Evolutionary conservation across 129 eudicot species (phyloP).

Genomic region (Artemisia argyi): DNA sequence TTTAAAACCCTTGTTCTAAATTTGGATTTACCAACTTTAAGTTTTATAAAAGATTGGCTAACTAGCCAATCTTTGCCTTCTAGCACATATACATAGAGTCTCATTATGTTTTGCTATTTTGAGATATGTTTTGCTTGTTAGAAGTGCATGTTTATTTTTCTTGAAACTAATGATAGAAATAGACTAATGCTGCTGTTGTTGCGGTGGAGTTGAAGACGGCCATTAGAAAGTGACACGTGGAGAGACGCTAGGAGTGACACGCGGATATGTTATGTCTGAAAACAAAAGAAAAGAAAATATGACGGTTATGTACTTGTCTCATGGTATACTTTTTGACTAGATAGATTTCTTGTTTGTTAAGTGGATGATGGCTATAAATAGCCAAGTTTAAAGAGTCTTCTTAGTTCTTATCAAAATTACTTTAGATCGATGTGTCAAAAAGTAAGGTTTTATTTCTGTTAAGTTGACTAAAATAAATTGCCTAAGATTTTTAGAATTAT

Average conservation of each 20-base stretch:
- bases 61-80: slow-evolving; percentile 58
- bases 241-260: slow-evolving; percentile 53
- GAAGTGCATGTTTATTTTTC: slow-evolving; percentile 1
- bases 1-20: slow-evolving; percentile 62
- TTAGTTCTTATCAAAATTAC: no score
- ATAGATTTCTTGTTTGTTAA: not conserved
- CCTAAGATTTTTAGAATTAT: no score
- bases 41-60: slow-evolving; percentile 51
- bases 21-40: slow-evolving; percentile 66
- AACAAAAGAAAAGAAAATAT: slow-evolving; percentile 17
- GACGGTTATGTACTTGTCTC: slow-evolving; percentile 26
- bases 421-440: no score
- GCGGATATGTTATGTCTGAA: slow-evolving; percentile 30
- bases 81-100: slow-evolving; percentile 69
- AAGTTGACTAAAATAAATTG: no score
- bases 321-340: slow-evolving; percentile 11
- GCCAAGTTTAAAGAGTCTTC: no score
- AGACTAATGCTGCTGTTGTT: not conserved
- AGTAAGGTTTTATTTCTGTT: no score
- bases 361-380: no score
- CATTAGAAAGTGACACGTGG: slow-evolving; percentile 61
- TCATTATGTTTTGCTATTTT: slow-evolving; percentile 38
- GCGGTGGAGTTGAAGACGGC: slow-evolving; percentile 28
- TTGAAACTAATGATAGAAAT: slow-evolving; percentile 11
- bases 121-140: slow-evolving; percentile 3